Base-by-base conservation (phyloP, 257 asterid genomes). In the Scutellaria minor region DNA sequence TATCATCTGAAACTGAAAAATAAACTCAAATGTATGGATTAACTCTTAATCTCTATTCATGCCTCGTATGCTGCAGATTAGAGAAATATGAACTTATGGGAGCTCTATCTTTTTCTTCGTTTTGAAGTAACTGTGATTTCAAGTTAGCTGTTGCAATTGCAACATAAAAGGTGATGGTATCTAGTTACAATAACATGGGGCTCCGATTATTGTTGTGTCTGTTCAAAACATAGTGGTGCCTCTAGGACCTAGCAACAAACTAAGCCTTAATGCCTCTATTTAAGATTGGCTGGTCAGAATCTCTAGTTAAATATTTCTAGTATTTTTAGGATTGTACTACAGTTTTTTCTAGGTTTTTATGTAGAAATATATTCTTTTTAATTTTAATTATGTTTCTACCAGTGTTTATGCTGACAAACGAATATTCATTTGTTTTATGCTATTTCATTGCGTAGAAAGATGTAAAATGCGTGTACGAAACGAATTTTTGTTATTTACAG, bases 21-120 rank as follows among this genome's bases (percentile, higher is more conserved):
- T 42, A 54, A 64, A 75, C 51, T 67, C 9, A 40, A 40, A 74
- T 65, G 41, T 47, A 62, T 66, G 65, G 48, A 61, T 53, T 35
- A 35, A 67, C 60, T 44, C 65, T 2, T 51, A 53, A 46, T 54
- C 61, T 63, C 55, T 31, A 52, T 12, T 47, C n/a, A 46, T 51
- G 39, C 42, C 35, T 59, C 27, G 12, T 18, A 39, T 44, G 51
- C 35, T 48, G 22, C 56, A 22, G 10, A 18, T 52, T 55, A 24
- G 55, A 35, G 70, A 69, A 24, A 31, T 31, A 31, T 31, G 5
- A 31, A 31, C 5, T 31, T 4, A 31, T 31, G 37, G 37, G 37
- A 31, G 37, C 5, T 27, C 3, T 31, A 31, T 31, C 6, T 22
- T 45, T 37, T 7, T 2, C 10, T 57, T 56, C 52, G 11, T 39